A percentile compares a stretch with the other conserved stretches of the same genome.
Conservation (phyloP, 129 eudicot genomes). For the Flaveria sonorensis region DNA sequence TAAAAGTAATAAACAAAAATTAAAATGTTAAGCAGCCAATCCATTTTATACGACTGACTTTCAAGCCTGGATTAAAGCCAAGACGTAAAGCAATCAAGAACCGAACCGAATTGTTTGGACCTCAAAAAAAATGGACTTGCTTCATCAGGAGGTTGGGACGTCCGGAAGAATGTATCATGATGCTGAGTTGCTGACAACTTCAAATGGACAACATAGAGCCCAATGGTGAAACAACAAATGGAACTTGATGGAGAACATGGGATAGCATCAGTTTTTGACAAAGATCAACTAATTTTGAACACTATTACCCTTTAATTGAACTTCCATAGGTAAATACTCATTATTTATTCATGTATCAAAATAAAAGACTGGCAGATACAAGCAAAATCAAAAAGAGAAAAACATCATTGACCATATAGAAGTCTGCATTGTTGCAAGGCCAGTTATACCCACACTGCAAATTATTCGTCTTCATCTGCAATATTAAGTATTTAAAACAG, state of each 20-base stretch:
- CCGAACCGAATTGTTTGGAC: too few relatives aligned
- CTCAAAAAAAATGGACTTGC: too few relatives aligned
- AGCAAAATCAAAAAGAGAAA: not conserved
- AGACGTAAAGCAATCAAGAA: too few relatives aligned
- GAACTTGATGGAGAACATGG: not conserved
- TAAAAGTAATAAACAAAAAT: too few relatives aligned
- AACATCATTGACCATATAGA: conserved; percentile 2
- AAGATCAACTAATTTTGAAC: not conserved
- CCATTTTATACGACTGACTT: too few relatives aligned
- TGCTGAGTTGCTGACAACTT: too few relatives aligned
- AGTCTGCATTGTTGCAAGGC: not conserved
- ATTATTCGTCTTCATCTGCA: conserved; percentile 14
- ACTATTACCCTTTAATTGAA: not conserved
- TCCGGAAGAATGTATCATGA: too few relatives aligned
- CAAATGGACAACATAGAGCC: too few relatives aligned
- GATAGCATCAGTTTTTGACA: not conserved
- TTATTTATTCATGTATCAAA: not conserved
- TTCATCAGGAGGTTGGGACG: too few relatives aligned
- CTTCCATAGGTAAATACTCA: not conserved
- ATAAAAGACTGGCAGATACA: not conserved
- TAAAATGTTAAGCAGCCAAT: too few relatives aligned
- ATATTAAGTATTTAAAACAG: not conserved
- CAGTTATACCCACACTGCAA: not conserved
- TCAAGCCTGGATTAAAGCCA: not conserved
- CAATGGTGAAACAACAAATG: not conserved